Conservation (phyloP, 2,329 filamentous ascomycete genomes). For the Rosellinia necatrix region DNA sequence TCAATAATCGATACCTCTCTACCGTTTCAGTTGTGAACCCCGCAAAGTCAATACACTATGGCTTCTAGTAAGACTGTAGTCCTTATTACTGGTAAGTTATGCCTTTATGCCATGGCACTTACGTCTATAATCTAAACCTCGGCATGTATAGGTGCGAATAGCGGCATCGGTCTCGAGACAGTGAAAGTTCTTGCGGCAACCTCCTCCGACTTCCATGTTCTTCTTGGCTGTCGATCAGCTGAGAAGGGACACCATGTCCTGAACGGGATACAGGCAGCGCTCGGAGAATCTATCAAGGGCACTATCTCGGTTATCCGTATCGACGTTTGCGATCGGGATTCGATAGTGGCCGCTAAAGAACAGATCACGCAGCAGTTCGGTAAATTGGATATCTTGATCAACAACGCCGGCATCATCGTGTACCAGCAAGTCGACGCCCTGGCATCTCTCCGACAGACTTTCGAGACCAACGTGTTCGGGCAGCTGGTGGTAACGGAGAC, state of each 20-base stretch:
- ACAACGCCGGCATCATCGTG: constrained; percentile 63
- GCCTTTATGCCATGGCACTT: too few species aligned
- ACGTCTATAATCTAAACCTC: too few species aligned
- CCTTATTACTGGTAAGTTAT: too few species aligned
- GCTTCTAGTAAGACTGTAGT: too few species aligned
- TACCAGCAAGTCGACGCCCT: constrained; percentile 55
- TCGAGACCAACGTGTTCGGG: constrained; percentile 50
- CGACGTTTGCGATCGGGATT: constrained; percentile 63
- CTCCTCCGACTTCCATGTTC: constrained; percentile 45
- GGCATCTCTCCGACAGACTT: constrained; percentile 55
- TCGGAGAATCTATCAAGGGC: constrained; percentile 48
- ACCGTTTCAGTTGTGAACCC: too few species aligned
- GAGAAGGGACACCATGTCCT: constrained; percentile 45
- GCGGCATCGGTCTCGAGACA: constrained; percentile 53
- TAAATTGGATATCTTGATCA: constrained; percentile 61
- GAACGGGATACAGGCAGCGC: constrained; percentile 31
- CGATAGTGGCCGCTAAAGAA: constrained; percentile 58
- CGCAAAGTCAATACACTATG: too few species aligned
- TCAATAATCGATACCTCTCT: too few species aligned
- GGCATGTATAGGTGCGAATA: constrained; percentile 48
- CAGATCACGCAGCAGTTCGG: constrained; percentile 52
- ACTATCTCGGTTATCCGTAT: constrained; percentile 61
- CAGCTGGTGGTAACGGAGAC: constrained; percentile 38
- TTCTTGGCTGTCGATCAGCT: constrained; percentile 45
- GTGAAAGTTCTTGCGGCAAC: constrained; percentile 42